Evolutionary conservation across 768 basidiomycete species (phyloP).

Genomic region (Kwoniella mangroviensis): DNA sequence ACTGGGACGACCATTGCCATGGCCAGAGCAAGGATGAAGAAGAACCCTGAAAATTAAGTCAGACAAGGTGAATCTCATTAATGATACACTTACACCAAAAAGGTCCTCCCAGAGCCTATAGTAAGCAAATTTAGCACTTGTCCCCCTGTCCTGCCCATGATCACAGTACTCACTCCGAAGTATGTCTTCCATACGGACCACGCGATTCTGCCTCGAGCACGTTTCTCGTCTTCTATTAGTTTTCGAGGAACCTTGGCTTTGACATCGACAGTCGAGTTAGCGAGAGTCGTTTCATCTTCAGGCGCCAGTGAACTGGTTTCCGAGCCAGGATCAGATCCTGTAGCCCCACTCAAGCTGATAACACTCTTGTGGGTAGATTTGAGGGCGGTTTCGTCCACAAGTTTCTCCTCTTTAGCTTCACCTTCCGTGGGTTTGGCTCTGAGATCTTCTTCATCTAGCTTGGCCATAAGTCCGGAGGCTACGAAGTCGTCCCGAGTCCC

Average conservation of each 20-base stretch:
- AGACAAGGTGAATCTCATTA: neutral
- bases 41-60: constrained; percentile 57
- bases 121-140: constrained; percentile 1
- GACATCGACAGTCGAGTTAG: constrained; percentile 27
- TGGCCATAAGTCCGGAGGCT: constrained; percentile 68
- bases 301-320: constrained; percentile 60
- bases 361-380: constrained; percentile 39
- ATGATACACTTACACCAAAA: constrained; percentile 43
- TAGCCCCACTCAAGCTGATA: constrained; percentile 31
- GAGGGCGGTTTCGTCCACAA: constrained; percentile 21
- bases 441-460: constrained; percentile 61
- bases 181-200: constrained; percentile 71
- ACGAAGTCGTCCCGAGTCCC: constrained; percentile 71
- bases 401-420: constrained; percentile 32
- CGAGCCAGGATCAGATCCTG: constrained; percentile 61
- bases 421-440: constrained; percentile 25
- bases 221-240: constrained; percentile 73
- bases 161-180: constrained; percentile 59
- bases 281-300: constrained; percentile 49
- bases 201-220: constrained; percentile 74
- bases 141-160: neutral
- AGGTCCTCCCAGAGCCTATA: constrained; percentile 42
- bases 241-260: constrained; percentile 72
- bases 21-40: constrained; percentile 65
- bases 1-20: constrained; percentile 69